These are phyloP conservation scores for Claviceps humidiphila DNA, from an alignment of 2,329 filamentous ascomycete genomes.

Conservation along the genomic window DNA sequence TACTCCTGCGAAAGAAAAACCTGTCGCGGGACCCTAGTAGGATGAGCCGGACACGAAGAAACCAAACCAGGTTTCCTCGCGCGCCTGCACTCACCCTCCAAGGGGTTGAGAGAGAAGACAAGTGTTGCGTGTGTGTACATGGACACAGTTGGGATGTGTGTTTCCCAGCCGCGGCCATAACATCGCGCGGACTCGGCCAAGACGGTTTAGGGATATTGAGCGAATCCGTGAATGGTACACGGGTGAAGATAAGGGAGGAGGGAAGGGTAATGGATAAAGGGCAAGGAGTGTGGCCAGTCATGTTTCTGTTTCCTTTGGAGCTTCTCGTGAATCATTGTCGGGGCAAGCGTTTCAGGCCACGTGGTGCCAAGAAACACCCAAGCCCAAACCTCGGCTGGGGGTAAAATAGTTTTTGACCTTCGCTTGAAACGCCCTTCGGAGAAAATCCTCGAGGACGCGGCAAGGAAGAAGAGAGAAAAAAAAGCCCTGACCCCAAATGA, in stretches of 20 bases:
- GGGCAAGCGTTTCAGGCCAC: neutral
- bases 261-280: neutral
- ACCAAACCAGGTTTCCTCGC: neutral
- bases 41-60: neutral
- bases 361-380: neutral
- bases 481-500: neutral
- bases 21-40: slow-evolving; percentile 32
- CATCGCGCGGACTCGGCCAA: neutral
- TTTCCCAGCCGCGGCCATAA: slow-evolving; percentile 8
- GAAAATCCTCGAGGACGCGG: neutral
- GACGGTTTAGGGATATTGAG: neutral
- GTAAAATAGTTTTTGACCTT: neutral
- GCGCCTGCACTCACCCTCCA: slow-evolving; percentile 6
- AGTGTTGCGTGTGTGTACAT: neutral
- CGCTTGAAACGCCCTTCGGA: too few species aligned
- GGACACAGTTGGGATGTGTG: slow-evolving; percentile 6
- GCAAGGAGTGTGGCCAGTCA: slow-evolving; percentile 3
- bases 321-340: neutral
- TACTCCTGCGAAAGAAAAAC: slow-evolving; percentile 18
- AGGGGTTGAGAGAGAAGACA: slow-evolving; percentile 54
- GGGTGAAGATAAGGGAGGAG: neutral
- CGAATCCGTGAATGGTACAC: neutral
- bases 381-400: neutral
- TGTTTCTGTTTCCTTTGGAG: slow-evolving; percentile 3
- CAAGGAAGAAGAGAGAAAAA: neutral